Conservation (phyloP, 2,329 filamentous ascomycete genomes). For the Thielaviopsis populi region DNA sequence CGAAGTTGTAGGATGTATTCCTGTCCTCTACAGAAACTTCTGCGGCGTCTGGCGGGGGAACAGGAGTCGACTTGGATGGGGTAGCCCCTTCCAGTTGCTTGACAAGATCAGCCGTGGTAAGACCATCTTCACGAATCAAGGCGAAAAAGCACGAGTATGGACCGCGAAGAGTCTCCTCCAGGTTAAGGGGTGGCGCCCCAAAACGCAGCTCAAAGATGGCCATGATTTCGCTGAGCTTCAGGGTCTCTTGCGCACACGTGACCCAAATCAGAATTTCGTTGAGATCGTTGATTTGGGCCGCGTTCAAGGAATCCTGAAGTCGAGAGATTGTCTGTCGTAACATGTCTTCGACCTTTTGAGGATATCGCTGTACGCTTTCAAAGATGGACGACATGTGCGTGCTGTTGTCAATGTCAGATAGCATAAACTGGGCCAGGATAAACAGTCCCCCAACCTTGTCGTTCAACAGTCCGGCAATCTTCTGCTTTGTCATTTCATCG, state of each 20-base stretch:
- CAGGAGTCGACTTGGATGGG: constrained; percentile 10
- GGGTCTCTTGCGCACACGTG: constrained; percentile 29
- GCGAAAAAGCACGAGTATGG: constrained; percentile 34
- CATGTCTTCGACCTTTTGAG: constrained; percentile 31
- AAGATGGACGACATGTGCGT: constrained; percentile 31
- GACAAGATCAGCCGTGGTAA: constrained; percentile 29
- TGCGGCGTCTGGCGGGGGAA: background rate
- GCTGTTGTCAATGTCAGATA: constrained; percentile 33
- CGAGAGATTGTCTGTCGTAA: constrained; percentile 29
- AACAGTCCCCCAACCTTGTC: constrained; percentile 33
- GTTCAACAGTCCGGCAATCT: constrained; percentile 28
- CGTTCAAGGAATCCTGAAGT: constrained; percentile 27
- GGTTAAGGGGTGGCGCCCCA: constrained; percentile 27
- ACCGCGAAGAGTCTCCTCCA: constrained; percentile 30
- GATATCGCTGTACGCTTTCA: constrained; percentile 31
- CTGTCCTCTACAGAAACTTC: constrained; percentile 16
- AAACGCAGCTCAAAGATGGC: constrained; percentile 30
- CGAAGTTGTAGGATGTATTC: constrained; percentile 22
- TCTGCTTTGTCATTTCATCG: constrained; percentile 23
- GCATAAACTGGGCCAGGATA: constrained; percentile 35
- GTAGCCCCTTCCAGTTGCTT: constrained; percentile 25
- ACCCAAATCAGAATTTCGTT: constrained; percentile 34
- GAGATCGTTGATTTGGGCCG: constrained; percentile 28
- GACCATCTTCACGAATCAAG: constrained; percentile 30
- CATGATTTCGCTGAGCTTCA: constrained; percentile 32